These are phyloP conservation scores for Phytophthora sojae DNA, from an alignment of 352 stramenopile genomes.

Conservation along the genomic window DNA sequence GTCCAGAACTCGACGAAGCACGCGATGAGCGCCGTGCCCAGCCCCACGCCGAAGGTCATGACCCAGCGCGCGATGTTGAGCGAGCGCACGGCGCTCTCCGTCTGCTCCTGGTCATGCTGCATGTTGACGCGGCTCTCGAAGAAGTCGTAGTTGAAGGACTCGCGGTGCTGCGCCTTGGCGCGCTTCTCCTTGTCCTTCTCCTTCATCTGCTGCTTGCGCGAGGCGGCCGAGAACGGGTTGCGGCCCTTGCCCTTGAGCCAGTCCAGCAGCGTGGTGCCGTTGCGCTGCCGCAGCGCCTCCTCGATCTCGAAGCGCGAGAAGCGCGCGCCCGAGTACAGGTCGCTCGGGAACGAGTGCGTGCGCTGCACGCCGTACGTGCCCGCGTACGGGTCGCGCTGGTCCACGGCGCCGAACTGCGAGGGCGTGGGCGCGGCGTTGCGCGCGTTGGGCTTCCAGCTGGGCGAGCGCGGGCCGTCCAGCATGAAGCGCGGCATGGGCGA, in stretches of 20 bases:
- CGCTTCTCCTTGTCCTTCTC: constrained; percentile 77
- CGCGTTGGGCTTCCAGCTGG: constrained; percentile 16
- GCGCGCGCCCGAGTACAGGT: constrained; percentile 75
- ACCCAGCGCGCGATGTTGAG: constrained; percentile 93
- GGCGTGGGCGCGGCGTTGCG: constrained; percentile 16
- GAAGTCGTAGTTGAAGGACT: constrained; percentile 90
- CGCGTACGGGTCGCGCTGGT: constrained; percentile 25
- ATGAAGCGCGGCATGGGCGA: constrained; percentile 40
- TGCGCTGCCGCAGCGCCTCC: constrained; percentile 66
- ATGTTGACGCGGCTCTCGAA: constrained; percentile 89
- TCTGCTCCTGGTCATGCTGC: constrained; percentile 88
- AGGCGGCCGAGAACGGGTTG: constrained; percentile 37
- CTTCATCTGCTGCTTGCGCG: constrained; percentile 42
- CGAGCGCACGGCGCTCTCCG: constrained; percentile 73
- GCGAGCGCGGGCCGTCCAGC: constrained; percentile 18
- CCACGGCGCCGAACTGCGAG: constrained; percentile 20
- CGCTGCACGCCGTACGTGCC: constrained; percentile 59
- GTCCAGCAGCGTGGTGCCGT: constrained; percentile 71
- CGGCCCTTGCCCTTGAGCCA: constrained; percentile 67
- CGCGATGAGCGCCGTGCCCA: constrained; percentile 93
- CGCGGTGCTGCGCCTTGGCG: constrained; percentile 85
- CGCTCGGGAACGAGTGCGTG: constrained; percentile 83
- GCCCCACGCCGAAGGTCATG: constrained; percentile 95
- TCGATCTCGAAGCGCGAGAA: constrained; percentile 86
- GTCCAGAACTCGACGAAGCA: constrained; percentile 94